Percentiles rank a stretch among this genome's conserved stretches.
Conservation (phyloP, 306 rosid genomes). For the Castanea mollissima region DNA sequence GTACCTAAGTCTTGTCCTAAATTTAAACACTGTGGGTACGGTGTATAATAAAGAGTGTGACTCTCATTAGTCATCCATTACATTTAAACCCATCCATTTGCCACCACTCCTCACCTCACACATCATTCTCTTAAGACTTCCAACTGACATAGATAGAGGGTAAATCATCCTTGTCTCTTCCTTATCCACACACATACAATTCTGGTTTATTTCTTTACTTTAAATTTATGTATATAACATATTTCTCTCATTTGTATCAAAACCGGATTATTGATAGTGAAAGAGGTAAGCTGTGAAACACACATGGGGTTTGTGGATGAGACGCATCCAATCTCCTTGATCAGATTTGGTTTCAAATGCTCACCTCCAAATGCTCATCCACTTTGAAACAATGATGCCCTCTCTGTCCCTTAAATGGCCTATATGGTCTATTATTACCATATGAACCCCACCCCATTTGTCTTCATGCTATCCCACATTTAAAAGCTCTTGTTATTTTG, state of each 20-base stretch:
- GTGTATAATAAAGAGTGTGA: no score
- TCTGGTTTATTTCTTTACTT: neutral
- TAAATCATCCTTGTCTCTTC: neutral
- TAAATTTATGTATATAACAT: neutral
- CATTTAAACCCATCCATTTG: neutral
- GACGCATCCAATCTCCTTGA: conserved; percentile 36
- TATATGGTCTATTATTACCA: conserved; percentile 7
- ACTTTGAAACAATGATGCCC: conserved; percentile 25
- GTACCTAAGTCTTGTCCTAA: no score
- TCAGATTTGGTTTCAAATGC: conserved; percentile 59
- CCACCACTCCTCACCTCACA: neutral
- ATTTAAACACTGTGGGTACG: no score
- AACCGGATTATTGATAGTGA: conserved; percentile 38
- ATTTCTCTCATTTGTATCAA: neutral
- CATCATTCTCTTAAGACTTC: neutral
- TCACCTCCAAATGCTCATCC: conserved; percentile 84
- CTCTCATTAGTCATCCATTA: neutral
- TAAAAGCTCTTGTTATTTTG: conserved; percentile 31
- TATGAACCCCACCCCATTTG: conserved; percentile 45
- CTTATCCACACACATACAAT: neutral
- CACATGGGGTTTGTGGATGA: conserved; percentile 68
- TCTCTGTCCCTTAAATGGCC: conserved; percentile 16
- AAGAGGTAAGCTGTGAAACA: conserved; percentile 47
- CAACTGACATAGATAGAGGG: neutral
- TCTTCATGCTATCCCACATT: conserved; percentile 28